Conservation (phyloP, 2,329 filamentous ascomycete genomes). For the Epichloe aotearoae region DNA sequence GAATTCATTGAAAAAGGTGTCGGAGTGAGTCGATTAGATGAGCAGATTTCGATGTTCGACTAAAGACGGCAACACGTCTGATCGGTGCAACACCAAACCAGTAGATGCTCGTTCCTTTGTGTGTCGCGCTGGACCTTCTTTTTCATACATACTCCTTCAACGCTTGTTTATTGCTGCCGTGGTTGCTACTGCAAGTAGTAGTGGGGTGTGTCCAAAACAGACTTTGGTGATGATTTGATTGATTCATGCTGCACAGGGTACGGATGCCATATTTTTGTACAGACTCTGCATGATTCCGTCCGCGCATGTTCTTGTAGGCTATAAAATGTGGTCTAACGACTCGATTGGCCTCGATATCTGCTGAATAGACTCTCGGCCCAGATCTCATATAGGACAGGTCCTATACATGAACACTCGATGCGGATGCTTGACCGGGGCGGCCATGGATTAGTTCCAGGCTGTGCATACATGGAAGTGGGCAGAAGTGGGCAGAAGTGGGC, state of each 20-base stretch:
- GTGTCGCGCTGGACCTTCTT: not conserved
- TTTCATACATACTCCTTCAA: not conserved
- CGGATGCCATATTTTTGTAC: no score
- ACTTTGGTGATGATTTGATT: no score
- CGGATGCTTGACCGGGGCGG: not conserved
- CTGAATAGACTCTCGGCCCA: no score
- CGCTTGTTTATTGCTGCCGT: not conserved
- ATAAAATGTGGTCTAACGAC: no score
- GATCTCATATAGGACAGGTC: no score
- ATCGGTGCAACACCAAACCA: not conserved
- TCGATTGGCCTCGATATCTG: no score
- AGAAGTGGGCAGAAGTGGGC: not conserved
- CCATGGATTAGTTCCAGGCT: not conserved
- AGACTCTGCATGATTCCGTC: no score
- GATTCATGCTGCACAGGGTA: no score
- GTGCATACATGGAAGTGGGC: not conserved
- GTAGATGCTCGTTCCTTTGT: not conserved
- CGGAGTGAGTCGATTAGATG: not conserved
- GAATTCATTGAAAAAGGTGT: not conserved
- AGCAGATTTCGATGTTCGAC: not conserved
- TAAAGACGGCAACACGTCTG: not conserved
- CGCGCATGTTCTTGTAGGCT: no score
- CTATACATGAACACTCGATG: not conserved
- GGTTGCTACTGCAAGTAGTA: not conserved
- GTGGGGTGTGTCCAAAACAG: not conserved